Percentiles rank a stretch among this genome's conserved stretches.
Evolutionary conservation across 192 early-diverging fungal genomes (phyloP).

Genomic region (Coemansia sp.): DNA sequence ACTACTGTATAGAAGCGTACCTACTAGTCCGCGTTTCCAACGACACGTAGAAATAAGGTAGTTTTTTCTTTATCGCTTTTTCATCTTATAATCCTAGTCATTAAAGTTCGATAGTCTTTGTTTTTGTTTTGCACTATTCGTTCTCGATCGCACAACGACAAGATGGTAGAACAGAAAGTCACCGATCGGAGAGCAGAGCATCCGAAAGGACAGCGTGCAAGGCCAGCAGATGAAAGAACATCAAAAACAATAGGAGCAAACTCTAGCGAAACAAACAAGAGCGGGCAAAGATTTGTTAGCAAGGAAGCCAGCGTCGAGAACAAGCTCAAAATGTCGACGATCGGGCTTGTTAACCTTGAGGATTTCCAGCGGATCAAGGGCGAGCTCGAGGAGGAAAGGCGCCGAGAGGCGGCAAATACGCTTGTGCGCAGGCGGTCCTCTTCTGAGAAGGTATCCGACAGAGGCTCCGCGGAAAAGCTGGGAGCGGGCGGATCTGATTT

Average conservation of each 20-base stretch:
- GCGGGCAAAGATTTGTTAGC: slow-evolving; percentile 61
- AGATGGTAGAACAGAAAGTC: slow-evolving; percentile 4
- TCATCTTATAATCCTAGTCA: background rate
- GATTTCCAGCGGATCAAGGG: slow-evolving; percentile 87
- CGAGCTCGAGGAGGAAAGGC: slow-evolving; percentile 80
- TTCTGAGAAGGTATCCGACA: background rate
- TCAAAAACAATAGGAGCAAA: background rate
- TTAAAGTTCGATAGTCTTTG: too few relatives aligned
- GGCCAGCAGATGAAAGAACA: background rate
- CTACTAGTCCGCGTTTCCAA: too few relatives aligned
- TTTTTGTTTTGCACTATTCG: too few relatives aligned
- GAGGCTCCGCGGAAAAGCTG: background rate
- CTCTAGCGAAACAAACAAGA: background rate
- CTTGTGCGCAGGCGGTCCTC: slow-evolving; percentile 2
- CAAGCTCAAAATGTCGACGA: slow-evolving; percentile 82
- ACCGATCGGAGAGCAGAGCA: background rate
- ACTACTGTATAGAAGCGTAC: too few relatives aligned
- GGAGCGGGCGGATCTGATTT: background rate
- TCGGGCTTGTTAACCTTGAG: slow-evolving; percentile 84
- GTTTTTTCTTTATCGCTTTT: background rate
- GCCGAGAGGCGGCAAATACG: slow-evolving; percentile 69
- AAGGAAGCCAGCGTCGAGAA: slow-evolving; percentile 77
- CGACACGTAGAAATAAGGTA: too few relatives aligned
- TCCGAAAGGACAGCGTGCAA: slow-evolving; percentile 49
- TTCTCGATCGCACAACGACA: background rate